phyloP scores from a whole-genome alignment of 768 basidiomycete species.

The Hemileccinum rubropunctum region DNA sequence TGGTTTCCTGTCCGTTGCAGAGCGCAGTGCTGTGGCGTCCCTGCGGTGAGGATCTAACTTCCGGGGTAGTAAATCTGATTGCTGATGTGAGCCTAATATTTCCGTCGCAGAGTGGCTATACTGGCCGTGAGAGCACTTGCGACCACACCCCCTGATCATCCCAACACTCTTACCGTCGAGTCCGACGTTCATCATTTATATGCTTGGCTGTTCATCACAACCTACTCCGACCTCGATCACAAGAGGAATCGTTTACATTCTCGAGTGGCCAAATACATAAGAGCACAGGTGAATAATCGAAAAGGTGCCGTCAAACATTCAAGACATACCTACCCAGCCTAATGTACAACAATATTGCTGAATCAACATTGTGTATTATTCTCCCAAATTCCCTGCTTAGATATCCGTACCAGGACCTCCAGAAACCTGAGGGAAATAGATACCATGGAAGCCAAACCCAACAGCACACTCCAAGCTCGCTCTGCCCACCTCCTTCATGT shows the following conservation, averaged over 20 bases:
- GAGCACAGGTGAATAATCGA: no score
- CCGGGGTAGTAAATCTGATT: no score
- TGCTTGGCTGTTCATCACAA: no score
- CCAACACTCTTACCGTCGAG: not conserved
- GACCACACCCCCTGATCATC: not conserved
- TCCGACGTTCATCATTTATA: no score
- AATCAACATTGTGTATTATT: not conserved
- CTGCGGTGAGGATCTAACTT: not conserved
- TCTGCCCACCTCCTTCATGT: slow-evolving; percentile 35
- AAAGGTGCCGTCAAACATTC: no score
- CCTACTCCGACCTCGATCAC: no score
- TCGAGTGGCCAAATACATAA: no score
- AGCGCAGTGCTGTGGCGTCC: slow-evolving; percentile 6
- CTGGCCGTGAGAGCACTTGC: not conserved
- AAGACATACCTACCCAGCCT: not conserved
- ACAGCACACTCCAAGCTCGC: slow-evolving; percentile 34
- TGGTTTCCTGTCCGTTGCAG: slow-evolving; percentile 4
- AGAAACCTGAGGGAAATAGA: slow-evolving; percentile 11
- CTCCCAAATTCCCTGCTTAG: slow-evolving; percentile 8
- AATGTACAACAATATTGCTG: not conserved
- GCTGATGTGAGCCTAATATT: not conserved
- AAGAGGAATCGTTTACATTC: no score
- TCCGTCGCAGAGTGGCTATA: not conserved
- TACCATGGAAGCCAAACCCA: slow-evolving; percentile 38
- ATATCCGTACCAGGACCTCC: slow-evolving; percentile 19